These are phyloP conservation scores for Pogostemon cablin DNA, from an alignment of 257 asterid species.

Conservation along the genomic window DNA sequence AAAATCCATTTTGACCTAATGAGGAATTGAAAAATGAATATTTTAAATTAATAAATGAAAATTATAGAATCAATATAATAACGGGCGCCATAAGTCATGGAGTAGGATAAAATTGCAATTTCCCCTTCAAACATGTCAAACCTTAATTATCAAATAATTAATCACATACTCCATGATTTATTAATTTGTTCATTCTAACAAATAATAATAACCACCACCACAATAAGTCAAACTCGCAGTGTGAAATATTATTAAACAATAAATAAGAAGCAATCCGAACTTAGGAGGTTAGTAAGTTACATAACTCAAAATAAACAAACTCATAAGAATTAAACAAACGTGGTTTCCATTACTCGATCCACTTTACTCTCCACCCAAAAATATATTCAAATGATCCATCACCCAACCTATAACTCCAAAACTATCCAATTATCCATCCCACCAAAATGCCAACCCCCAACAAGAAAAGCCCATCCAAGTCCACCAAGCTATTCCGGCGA, in stretches of 20 bases:
- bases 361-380: slow-evolving; percentile 40
- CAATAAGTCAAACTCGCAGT: slow-evolving; percentile 29
- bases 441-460: slow-evolving; percentile 54
- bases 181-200: too few species aligned
- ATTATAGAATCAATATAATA: too few species aligned
- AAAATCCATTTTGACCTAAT: too few species aligned
- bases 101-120: too few species aligned
- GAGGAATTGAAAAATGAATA: too few species aligned
- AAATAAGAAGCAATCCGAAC: too few species aligned
- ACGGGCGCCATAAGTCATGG: too few species aligned
- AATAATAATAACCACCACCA: too few species aligned
- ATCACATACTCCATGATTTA: too few species aligned
- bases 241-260: not conserved
- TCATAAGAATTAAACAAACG: slow-evolving; percentile 28
- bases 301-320: slow-evolving; percentile 24
- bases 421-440: not conserved
- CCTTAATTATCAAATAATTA: too few species aligned
- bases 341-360: slow-evolving; percentile 39
- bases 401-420: not conserved
- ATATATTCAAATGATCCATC: not conserved
- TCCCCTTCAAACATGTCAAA: too few species aligned
- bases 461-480: slow-evolving; percentile 52
- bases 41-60: too few species aligned
- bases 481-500: slow-evolving; percentile 63
- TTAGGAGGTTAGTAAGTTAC: not conserved